Base-by-base conservation (phyloP, 2,329 filamentous ascomycete species). In the Penicillium concentricum region DNA sequence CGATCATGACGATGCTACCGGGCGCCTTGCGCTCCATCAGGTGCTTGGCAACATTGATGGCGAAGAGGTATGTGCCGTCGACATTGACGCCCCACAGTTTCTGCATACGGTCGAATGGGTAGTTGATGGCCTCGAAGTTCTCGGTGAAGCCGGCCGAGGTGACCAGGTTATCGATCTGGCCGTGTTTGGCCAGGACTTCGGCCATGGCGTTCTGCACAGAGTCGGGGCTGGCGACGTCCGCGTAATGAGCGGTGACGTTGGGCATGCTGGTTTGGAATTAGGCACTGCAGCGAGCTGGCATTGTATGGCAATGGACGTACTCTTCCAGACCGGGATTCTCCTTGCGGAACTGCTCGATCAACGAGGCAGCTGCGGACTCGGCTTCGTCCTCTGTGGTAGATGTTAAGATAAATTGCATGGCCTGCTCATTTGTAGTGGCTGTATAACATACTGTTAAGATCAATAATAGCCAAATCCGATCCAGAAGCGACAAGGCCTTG, bases 111-210 rank as follows among this genome's bases (percentile, higher is more conserved):
- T 96, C 91, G 65, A 92, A 86, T 0, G 92, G 92, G 78, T 97
- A 97, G 65, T 87, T 87, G 68, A 92, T 89, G 45, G 93, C 93
- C 68, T 95, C 89, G 70, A 92, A 95, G 80, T 97, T 97, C 80
- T 97, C 93, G 15, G 91, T 94, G 79, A 97, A 96, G 44, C 93
- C 93, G 48, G 93, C 93, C n/a, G 91, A 95, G 26, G 93, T 97
- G 67, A 97, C 92, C 26, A 97, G 84, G 76, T 91, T 88, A 77
- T 96, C 92, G 66, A 97, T 91, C 74, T 89, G 88, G 75, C 88
- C 87, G 72, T 96, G 92, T 57, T 83, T 77, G 47, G 79, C 67
- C 49, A 93, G 72, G 63, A 93, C 83, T 59, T 91, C 88, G 37
- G 81, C 79, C 64, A 97, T 82, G 66, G 89, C 89, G 32, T 80